phyloP scores from a whole-genome alignment of 371 early-diverging fungal species.

The Nematocida homosporus region DNA sequence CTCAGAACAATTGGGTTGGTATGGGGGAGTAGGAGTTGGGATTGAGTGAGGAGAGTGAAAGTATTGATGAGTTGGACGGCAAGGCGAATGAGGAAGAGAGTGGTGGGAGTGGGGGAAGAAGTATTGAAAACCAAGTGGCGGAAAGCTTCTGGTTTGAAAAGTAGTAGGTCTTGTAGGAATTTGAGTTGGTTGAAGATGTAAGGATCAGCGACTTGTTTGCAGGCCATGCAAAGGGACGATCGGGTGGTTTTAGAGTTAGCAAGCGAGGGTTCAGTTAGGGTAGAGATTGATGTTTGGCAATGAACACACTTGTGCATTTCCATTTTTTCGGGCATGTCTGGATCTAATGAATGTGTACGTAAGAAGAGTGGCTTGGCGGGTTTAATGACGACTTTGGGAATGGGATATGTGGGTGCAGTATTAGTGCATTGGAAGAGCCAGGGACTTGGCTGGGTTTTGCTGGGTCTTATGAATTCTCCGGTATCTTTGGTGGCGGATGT shows the following conservation, averaged over 20 bases:
- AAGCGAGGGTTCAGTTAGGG: neutral
- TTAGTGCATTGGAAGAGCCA: conserved; percentile 3
- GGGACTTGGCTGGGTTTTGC: neutral
- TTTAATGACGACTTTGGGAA: neutral
- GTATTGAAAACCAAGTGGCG: conserved; percentile 19
- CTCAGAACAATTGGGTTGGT: neutral
- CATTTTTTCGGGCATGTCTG: conserved; percentile 2
- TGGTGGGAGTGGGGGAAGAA: neutral
- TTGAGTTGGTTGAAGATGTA: neutral
- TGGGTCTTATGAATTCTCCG: neutral
- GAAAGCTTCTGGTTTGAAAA: conserved; percentile 36
- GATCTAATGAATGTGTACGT: neutral
- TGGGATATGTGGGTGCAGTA: neutral
- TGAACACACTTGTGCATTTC: conserved; percentile 16
- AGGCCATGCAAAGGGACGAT: conserved; percentile 28
- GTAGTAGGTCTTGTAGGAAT: conserved; percentile 8
- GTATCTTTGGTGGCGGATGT: conserved; percentile 6
- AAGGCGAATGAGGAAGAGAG: neutral
- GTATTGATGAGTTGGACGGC: neutral
- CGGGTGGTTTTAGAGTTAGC: neutral
- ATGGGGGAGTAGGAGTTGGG: neutral
- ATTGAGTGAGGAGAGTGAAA: neutral
- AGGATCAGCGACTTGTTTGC: conserved; percentile 36
- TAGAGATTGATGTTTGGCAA: neutral
- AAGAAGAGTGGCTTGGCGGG: neutral